These are phyloP conservation scores for Monosporozyma siamensis DNA, from an alignment of 805 yeast genomes.

Conservation along the genomic window DNA sequence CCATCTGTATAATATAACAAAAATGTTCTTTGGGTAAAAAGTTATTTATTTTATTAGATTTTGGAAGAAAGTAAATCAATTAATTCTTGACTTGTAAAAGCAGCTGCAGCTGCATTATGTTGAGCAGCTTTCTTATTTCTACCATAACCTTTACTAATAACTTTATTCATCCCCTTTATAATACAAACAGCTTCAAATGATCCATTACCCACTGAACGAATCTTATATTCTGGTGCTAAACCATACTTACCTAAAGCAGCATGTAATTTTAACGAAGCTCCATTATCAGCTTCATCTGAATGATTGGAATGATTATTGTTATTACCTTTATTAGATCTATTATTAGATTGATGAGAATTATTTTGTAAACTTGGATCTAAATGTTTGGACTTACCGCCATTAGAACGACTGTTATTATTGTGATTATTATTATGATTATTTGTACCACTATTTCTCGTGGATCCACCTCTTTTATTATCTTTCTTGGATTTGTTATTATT, in stretches of 20 bases:
- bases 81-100: constrained; percentile 2
- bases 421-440: background rate
- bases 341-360: background rate
- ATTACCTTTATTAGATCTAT: background rate
- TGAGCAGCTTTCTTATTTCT: constrained; percentile 13
- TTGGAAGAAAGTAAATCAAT: background rate
- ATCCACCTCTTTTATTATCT: background rate
- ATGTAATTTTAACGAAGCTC: constrained; percentile 7
- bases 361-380: background rate
- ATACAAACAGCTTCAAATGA: constrained; percentile 9
- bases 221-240: constrained; percentile 6
- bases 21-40: too few species aligned
- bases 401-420: background rate
- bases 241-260: constrained; percentile 5
- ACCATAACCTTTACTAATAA: constrained; percentile 11
- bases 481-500: background rate
- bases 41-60: too few species aligned
- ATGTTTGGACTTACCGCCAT: background rate
- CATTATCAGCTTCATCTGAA: constrained; percentile 1
- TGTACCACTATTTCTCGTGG: too few species aligned
- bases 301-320: background rate
- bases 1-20: too few species aligned
- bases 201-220: background rate
- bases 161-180: constrained; percentile 5
- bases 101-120: constrained; percentile 11